Conservation (phyloP, 495 filamentous ascomycete genomes). For the Neurospora terricola region DNA sequence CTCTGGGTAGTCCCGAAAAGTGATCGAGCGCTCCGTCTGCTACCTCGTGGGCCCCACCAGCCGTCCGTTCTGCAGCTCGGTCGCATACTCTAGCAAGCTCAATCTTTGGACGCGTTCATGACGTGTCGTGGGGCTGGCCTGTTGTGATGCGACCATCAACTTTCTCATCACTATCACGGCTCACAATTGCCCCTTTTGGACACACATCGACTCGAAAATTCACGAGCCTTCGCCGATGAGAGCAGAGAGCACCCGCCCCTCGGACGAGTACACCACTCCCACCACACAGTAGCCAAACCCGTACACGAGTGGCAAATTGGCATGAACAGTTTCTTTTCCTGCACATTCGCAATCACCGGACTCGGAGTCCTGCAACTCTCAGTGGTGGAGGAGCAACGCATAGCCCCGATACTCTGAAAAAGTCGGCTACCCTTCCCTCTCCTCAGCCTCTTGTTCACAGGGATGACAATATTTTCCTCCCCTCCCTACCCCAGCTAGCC, state of each 20-base stretch:
- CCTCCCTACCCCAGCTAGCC: neutral
- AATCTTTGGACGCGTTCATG: slow-evolving; percentile 1
- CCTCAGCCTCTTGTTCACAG: neutral
- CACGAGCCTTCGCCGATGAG: neutral
- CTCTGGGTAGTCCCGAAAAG: neutral
- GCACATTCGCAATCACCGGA: neutral
- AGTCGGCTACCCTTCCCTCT: neutral
- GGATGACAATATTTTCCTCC: neutral
- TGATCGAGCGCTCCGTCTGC: neutral
- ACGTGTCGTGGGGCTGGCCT: slow-evolving; percentile 21
- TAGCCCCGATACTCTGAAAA: neutral
- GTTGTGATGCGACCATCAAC: slow-evolving; percentile 15
- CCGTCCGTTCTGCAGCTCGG: neutral
- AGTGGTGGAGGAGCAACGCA: neutral
- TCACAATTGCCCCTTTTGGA: slow-evolving; percentile 1
- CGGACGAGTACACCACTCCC: neutral
- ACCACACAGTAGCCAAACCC: neutral
- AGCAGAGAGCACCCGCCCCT: neutral
- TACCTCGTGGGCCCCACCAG: neutral
- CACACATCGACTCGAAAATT: neutral
- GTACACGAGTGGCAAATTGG: neutral
- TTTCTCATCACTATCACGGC: slow-evolving; percentile 8
- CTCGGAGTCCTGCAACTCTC: neutral
- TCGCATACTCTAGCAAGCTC: neutral
- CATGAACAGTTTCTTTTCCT: neutral